phyloP scores from a whole-genome alignment of 805 yeast species.

The Candida loeiensis region DNA sequence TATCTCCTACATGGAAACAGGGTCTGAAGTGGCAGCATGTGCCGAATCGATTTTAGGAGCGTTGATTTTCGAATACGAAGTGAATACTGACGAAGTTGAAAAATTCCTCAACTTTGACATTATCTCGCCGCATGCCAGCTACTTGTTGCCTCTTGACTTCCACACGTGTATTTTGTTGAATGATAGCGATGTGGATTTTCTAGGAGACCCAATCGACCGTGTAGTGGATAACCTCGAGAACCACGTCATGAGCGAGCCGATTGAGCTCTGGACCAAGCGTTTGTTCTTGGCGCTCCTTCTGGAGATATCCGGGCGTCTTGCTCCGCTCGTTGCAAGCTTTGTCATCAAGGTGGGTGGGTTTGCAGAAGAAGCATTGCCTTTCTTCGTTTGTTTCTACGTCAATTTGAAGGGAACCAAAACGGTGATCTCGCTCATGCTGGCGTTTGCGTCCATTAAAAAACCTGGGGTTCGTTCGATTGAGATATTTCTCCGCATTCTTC shows the following conservation, averaged over 20 bases:
- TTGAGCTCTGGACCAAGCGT: constrained; percentile 28
- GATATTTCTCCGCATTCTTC: constrained; percentile 19
- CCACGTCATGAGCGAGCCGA: constrained; percentile 10
- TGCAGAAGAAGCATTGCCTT: constrained; percentile 25
- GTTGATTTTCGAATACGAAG: constrained; percentile 23
- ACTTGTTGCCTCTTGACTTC: constrained; percentile 31
- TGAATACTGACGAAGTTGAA: constrained; percentile 18
- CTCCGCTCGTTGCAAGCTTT: constrained; percentile 32
- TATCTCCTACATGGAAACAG: constrained; percentile 14
- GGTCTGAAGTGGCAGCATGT: constrained; percentile 20
- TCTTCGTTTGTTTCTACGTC: constrained; percentile 24
- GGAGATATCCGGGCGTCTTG: constrained; percentile 26
- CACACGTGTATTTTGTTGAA: constrained; percentile 32
- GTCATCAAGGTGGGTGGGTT: constrained; percentile 20
- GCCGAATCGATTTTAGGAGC: constrained; percentile 43
- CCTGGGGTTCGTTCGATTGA: constrained; percentile 11
- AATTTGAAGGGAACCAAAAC: constrained; percentile 10
- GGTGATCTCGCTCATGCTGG: constrained; percentile 12
- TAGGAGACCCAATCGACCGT: constrained; percentile 13
- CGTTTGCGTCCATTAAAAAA: constrained; percentile 9
- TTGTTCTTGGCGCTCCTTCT: constrained; percentile 31
- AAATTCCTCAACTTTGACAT: constrained; percentile 15
- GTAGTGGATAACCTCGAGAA: constrained; percentile 13
- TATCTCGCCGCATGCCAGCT: constrained; percentile 3
- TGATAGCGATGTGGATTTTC: constrained; percentile 16